Conservation (phyloP, 306 rosid genomes). For the Vigna trinervia region DNA sequence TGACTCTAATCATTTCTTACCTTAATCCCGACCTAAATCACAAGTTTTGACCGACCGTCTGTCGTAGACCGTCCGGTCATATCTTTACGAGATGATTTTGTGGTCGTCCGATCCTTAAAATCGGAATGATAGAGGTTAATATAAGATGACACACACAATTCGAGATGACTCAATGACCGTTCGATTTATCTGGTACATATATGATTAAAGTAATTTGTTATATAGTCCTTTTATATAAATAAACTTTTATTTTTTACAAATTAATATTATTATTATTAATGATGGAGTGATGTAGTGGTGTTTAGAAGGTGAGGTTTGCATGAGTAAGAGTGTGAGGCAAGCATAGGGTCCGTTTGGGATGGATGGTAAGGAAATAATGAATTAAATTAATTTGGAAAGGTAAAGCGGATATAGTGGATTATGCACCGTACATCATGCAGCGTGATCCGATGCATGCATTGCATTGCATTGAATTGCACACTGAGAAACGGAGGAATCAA, state of each 20-base stretch:
- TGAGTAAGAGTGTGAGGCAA: neutral
- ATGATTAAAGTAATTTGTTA: neutral
- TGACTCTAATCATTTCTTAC: too few species aligned
- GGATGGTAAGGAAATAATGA: neutral
- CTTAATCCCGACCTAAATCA: too few species aligned
- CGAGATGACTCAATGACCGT: too few species aligned
- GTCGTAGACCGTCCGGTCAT: too few species aligned
- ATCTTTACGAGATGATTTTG: too few species aligned
- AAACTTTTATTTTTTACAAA: too few species aligned
- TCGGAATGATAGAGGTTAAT: too few species aligned
- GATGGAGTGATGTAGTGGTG: neutral
- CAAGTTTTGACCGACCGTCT: too few species aligned
- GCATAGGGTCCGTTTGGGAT: neutral
- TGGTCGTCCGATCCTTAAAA: too few species aligned
- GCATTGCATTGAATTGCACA: constrained; percentile 12
- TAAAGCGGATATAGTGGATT: constrained; percentile 37
- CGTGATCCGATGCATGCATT: constrained; percentile 47
- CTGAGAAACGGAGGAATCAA: constrained; percentile 33
- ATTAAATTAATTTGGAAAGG: neutral
- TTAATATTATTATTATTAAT: too few species aligned
- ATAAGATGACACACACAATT: too few species aligned
- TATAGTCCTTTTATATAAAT: neutral
- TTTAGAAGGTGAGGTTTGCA: neutral
- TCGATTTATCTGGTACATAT: neutral
- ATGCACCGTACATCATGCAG: constrained; percentile 41